phyloP scores from a whole-genome alignment of 306 rosid species.

The Quillaja saponaria region DNA sequence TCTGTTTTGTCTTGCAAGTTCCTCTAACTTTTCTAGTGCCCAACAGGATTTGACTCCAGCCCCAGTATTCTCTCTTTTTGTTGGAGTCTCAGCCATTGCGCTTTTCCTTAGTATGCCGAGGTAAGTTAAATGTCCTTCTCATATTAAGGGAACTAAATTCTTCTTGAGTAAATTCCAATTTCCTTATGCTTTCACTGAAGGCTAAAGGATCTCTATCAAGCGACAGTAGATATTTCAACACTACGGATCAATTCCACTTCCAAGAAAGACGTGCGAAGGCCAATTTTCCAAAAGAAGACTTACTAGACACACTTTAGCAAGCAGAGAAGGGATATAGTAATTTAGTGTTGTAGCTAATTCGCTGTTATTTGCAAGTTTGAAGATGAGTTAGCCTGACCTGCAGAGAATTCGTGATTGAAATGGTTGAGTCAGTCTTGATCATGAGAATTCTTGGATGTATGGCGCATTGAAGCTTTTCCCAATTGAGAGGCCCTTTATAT shows the following conservation, averaged over 20 bases:
- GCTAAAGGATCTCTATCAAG: conserved; percentile 74
- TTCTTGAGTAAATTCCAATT: neutral
- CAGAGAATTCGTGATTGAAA: conserved; percentile 34
- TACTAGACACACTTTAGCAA: conserved; percentile 40
- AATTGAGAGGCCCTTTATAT: too few species aligned
- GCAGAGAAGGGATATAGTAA: conserved; percentile 24
- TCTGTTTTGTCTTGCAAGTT: too few species aligned
- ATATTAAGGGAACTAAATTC: neutral
- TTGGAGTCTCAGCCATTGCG: conserved; percentile 65
- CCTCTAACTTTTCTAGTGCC: conserved; percentile 2
- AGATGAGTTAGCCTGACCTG: conserved; percentile 32
- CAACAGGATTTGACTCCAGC: conserved; percentile 89
- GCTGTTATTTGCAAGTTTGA: conserved; percentile 7
- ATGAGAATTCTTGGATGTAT: too few species aligned
- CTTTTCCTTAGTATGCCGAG: conserved; percentile 76
- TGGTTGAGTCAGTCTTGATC: conserved; percentile 13
- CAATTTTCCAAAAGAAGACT: conserved; percentile 81
- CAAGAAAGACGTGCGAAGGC: conserved; percentile 69
- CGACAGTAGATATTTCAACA: conserved; percentile 69
- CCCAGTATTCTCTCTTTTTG: conserved; percentile 84
- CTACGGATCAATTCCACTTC: conserved; percentile 61
- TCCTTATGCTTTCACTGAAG: conserved; percentile 33
- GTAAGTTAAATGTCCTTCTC: conserved; percentile 44
- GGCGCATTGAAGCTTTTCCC: too few species aligned
- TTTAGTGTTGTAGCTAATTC: conserved; percentile 15